Percentiles rank a stretch among this genome's conserved stretches.
These are phyloP conservation scores for Musa beccarii DNA, from an alignment of 176 grass and related monocot genomes.

Conservation along the genomic window DNA sequence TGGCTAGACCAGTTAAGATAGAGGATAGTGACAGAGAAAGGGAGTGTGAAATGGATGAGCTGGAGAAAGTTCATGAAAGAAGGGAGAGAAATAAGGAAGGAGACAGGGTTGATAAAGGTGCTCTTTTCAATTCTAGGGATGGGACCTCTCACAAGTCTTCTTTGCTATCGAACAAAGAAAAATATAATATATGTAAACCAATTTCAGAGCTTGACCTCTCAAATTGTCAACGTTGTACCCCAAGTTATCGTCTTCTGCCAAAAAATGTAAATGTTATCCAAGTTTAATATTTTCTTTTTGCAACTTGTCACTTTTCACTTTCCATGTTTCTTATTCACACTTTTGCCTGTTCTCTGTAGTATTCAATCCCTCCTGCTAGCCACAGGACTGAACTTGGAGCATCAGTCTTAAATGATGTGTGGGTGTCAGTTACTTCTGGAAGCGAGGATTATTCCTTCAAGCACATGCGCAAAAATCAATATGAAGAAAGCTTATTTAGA, in stretches of 20 bases:
- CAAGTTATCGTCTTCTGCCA: slow-evolving; percentile 91
- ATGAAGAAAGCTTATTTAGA: slow-evolving; percentile 98
- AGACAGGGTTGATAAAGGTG: slow-evolving; percentile 46
- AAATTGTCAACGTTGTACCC: slow-evolving; percentile 78
- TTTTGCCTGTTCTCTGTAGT: slow-evolving; percentile 30
- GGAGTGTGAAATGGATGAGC: slow-evolving; percentile 28
- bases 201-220: slow-evolving; percentile 97
- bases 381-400: slow-evolving; percentile 73
- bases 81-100: no score
- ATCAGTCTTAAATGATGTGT: slow-evolving; percentile 72
- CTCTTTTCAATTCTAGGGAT: slow-evolving; percentile 26
- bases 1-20: slow-evolving; percentile 31
- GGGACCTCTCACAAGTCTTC: slow-evolving; percentile 49
- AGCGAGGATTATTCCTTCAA: slow-evolving; percentile 99
- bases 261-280: slow-evolving; percentile 57
- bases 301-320: slow-evolving; percentile 4
- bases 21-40: slow-evolving; percentile 64
- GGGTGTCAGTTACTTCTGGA: slow-evolving; percentile 99
- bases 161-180: slow-evolving; percentile 59
- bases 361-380: slow-evolving; percentile 71
- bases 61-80: slow-evolving; percentile 57
- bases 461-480: slow-evolving; percentile 99
- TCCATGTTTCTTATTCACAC: neutral
- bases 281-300: neutral
- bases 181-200: slow-evolving; percentile 80